These are phyloP conservation scores for Yamadazyma phyllophila DNA, from an alignment of 805 yeast genomes.

Conservation along the genomic window DNA sequence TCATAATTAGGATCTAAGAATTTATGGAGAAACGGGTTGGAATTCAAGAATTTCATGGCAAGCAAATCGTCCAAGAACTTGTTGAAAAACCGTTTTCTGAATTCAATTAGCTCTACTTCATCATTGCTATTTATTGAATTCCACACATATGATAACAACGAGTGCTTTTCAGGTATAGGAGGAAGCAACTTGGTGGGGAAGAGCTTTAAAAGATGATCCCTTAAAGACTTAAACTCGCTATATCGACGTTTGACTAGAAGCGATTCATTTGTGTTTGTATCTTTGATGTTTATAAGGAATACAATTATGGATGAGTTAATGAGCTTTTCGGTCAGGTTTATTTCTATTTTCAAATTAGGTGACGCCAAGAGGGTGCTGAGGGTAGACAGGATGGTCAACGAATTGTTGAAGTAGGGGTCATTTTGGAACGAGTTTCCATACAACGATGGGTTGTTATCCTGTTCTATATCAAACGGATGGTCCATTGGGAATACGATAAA, in stretches of 20 bases:
- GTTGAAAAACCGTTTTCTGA: constrained; percentile 46
- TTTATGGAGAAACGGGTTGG: constrained; percentile 40
- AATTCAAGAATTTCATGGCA: constrained; percentile 26
- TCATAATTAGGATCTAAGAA: constrained; percentile 53
- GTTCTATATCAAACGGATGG: constrained; percentile 35
- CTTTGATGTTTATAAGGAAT: constrained; percentile 28
- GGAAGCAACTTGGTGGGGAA: constrained; percentile 42
- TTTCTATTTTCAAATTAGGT: constrained; percentile 25
- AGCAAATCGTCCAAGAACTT: constrained; percentile 41
- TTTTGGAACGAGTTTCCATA: constrained; percentile 27
- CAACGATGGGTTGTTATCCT: constrained; percentile 45
- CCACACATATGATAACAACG: constrained; percentile 42
- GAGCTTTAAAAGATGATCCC: constrained; percentile 36
- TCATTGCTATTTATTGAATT: constrained; percentile 38
- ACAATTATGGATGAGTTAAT: constrained; percentile 37
- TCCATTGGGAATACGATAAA: constrained; percentile 14
- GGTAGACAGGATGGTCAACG: constrained; percentile 28
- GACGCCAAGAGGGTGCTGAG: constrained; percentile 22
- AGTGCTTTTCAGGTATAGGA: constrained; percentile 47
- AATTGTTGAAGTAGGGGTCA: constrained; percentile 25
- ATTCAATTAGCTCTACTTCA: constrained; percentile 42
- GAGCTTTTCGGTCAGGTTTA: constrained; percentile 35
- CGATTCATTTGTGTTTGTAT: constrained; percentile 4
- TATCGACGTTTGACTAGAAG: constrained; percentile 42
- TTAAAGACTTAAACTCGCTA: constrained; percentile 42